Conservation (phyloP, 768 basidiomycete genomes). For the Trametes cubensis region DNA sequence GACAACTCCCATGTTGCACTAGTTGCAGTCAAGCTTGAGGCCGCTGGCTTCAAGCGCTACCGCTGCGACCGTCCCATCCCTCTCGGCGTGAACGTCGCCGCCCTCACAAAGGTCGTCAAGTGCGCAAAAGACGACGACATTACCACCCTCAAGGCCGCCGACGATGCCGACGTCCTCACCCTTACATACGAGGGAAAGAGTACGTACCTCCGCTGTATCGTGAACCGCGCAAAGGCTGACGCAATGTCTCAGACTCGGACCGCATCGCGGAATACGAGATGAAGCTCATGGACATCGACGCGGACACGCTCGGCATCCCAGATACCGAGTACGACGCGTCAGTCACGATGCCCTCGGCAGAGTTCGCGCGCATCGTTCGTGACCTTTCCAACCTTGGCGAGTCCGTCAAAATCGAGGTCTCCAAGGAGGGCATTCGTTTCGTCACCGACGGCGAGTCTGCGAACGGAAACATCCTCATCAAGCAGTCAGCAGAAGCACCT, state of each 20-base stretch:
- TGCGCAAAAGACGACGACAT: slow-evolving; percentile 97
- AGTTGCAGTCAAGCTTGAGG: slow-evolving; percentile 82
- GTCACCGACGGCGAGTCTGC: slow-evolving; percentile 93
- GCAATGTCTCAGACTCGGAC: slow-evolving; percentile 65
- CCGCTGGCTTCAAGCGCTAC: slow-evolving; percentile 80
- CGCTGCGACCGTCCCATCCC: slow-evolving; percentile 96
- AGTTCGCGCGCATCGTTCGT: slow-evolving; percentile 91
- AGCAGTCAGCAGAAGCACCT: slow-evolving; percentile 63
- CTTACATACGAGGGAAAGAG: slow-evolving; percentile 90
- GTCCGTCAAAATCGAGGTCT: slow-evolving; percentile 92
- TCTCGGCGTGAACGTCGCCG: slow-evolving; percentile 82
- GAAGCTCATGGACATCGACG: slow-evolving; percentile 99
- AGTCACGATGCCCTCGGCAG: slow-evolving; percentile 80
- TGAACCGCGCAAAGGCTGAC: neutral
- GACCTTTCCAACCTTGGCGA: slow-evolving; percentile 92
- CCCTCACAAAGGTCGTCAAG: slow-evolving; percentile 93
- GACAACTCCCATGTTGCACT: slow-evolving; percentile 99
- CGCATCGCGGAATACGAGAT: slow-evolving; percentile 97
- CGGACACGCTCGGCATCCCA: slow-evolving; percentile 92
- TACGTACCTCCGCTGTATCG: slow-evolving; percentile 41
- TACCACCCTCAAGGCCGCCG: slow-evolving; percentile 86
- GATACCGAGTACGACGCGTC: slow-evolving; percentile 97
- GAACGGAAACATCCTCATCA: slow-evolving; percentile 83
- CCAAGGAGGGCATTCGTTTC: slow-evolving; percentile 94
- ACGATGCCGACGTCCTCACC: slow-evolving; percentile 87